phyloP scores from a whole-genome alignment of 78 protist species.

The slime mould (Dictyostelium discoideum) region DNA sequence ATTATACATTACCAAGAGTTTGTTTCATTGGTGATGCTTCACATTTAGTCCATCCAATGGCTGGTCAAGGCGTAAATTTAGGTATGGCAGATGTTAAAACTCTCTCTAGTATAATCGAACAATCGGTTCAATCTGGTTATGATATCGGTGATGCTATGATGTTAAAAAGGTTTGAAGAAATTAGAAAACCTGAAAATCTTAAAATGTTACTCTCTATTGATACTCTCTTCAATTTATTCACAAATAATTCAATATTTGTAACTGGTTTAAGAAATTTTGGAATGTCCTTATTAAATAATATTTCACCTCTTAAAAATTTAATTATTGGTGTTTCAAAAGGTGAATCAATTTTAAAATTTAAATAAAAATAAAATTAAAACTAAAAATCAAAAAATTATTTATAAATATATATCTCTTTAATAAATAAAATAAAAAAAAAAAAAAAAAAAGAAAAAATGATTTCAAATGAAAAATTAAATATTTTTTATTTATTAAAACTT shows the following conservation, averaged over 20 bases:
- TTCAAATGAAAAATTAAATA: background rate
- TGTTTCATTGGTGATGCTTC: constrained; percentile 91
- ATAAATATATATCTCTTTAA: no score
- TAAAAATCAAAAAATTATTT: background rate
- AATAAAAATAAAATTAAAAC: background rate
- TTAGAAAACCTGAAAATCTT: constrained; percentile 50
- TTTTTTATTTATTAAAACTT: no score
- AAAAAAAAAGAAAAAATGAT: background rate
- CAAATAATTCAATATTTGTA: constrained; percentile 7
- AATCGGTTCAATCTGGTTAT: constrained; percentile 52
- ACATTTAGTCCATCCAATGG: constrained; percentile 91
- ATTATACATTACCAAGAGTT: constrained; percentile 31
- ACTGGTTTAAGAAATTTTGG: constrained; percentile 41
- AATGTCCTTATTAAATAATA: constrained; percentile 29
- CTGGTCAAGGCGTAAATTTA: constrained; percentile 93
- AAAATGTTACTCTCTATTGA: constrained; percentile 49
- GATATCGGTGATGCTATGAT: constrained; percentile 67
- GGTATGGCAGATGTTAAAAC: constrained; percentile 85
- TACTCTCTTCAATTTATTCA: constrained; percentile 50
- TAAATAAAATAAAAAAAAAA: background rate
- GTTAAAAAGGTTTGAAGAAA: constrained; percentile 40
- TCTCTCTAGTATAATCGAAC: constrained; percentile 22
- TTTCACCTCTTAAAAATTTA: constrained; percentile 21
- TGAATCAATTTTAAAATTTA: background rate
- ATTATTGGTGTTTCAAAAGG: background rate